Base-by-base conservation (phyloP, 2,329 filamentous ascomycete species). In the Diplodia seriata region DNA sequence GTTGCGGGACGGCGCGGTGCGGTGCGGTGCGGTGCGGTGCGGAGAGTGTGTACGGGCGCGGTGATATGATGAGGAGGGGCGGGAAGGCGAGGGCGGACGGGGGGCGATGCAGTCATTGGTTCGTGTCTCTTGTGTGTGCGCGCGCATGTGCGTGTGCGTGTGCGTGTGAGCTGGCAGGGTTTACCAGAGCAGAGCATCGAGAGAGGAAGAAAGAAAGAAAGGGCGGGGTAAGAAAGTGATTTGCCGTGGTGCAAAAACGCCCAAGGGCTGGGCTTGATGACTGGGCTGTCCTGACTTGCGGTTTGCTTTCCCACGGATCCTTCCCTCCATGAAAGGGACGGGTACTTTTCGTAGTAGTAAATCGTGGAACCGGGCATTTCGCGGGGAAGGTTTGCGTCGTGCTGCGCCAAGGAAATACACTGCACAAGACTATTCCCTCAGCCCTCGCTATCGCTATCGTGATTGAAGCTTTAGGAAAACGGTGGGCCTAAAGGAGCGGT, bases 381-480 rank as follows among this genome's bases (percentile, higher is more conserved):
- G 23, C 20, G 23, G 20, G 9, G 50, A 26, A 53, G 50, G 23
- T 12, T 29, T 11, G 12, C 50, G n/a, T 53, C 14, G 12, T 53
- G 20, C 20, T 53, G 20, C 26, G 50, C 50, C 14, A 26, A 12
- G 20, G 20, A 20, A n/a, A 2, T 20, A n/a, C 2, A 47, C 43
- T 9, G 20, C 43, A 47, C 33, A 36, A 20, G 50, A 29, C 50
- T 18, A 14, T 23, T 23, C 18, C 18, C 54, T 23, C 54, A 26
- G 33, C 31, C 26, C 31, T 61, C 57, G 57, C 57, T 61, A 18
- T 61, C 57, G 57, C 57, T 49, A 36, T 61, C 56, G 57, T 61
- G 57, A 9, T 23, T 61, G 18, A 20, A 23, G 9, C 8, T 18
- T 3, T 4, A 40, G 4, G 9, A 14, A 12, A 15, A 20, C 14